These are phyloP conservation scores for Ogataea pini DNA, from an alignment of 805 yeast genomes.

Conservation along the genomic window DNA sequence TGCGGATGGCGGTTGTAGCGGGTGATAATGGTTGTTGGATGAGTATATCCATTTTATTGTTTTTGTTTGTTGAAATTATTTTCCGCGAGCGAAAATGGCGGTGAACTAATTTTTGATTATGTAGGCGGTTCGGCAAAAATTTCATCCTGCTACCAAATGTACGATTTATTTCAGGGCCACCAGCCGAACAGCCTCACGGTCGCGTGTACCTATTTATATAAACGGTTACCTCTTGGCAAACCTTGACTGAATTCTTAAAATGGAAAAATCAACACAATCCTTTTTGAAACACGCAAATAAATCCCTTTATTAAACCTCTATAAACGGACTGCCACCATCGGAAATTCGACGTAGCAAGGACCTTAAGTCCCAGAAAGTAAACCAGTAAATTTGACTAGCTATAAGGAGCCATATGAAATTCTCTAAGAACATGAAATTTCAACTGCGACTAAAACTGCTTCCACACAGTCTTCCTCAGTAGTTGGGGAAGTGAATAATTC, in stretches of 20 bases:
- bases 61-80: not conserved
- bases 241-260: too few relatives aligned
- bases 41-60: not conserved
- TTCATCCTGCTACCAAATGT: too few relatives aligned
- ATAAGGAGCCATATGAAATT: too few relatives aligned
- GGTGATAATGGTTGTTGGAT: not conserved
- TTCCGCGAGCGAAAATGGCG: not conserved
- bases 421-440: conserved; percentile 1
- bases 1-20: not conserved
- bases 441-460: not conserved
- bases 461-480: conserved; percentile 1
- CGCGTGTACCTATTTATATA: too few relatives aligned
- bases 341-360: not conserved
- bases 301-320: not conserved
- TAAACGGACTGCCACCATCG: not conserved
- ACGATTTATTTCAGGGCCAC: too few relatives aligned
- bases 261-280: too few relatives aligned
- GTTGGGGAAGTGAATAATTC: not conserved
- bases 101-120: too few relatives aligned
- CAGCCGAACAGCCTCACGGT: too few relatives aligned
- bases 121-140: too few relatives aligned
- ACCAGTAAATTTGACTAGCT: not conserved
- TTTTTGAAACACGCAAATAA: not conserved
- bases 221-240: too few relatives aligned
- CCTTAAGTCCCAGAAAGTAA: not conserved